phyloP scores from a whole-genome alignment of 306 rosid species.

The Biancaea sappan region DNA sequence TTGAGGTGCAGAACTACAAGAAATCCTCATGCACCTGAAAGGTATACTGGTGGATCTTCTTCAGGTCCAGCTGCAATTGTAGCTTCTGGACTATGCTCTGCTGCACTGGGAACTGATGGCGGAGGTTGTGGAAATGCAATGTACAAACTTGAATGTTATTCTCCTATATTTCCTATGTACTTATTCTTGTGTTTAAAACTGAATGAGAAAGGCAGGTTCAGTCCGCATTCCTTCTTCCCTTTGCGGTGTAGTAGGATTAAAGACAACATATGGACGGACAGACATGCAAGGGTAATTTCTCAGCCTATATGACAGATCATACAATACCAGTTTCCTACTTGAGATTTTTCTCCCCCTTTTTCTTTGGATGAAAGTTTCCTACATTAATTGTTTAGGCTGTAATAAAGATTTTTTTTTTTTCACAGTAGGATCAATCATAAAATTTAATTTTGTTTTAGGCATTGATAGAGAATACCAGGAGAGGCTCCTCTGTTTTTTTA shows the following conservation, averaged over 20 bases:
- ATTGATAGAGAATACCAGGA: constrained; percentile 11
- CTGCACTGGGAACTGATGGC: constrained; percentile 95
- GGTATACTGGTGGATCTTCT: constrained; percentile 98
- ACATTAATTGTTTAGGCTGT: constrained; percentile 6
- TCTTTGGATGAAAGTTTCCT: too few species aligned
- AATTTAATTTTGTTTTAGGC: constrained; percentile 10
- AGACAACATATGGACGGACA: constrained; percentile 80
- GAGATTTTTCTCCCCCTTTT: too few species aligned
- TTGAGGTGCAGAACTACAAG: constrained; percentile 77
- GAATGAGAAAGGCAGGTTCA: constrained; percentile 73
- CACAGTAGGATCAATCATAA: constrained; percentile 3
- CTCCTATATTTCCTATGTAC: constrained; percentile 9
- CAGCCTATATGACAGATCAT: constrained; percentile 15
- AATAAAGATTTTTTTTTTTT: constrained; percentile 12
- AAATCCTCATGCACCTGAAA: constrained; percentile 92
- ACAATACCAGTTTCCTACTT: not conserved
- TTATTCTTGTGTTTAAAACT: constrained; percentile 30
- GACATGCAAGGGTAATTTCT: constrained; percentile 78
- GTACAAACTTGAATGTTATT: constrained; percentile 28
- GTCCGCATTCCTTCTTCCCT: constrained; percentile 95
- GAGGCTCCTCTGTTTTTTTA: not conserved
- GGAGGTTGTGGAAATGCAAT: constrained; percentile 75
- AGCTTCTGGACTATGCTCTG: constrained; percentile 93
- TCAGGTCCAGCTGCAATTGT: constrained; percentile 98
- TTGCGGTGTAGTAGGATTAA: constrained; percentile 94